Evolutionary conservation across 441 rosid species (phyloP).

Genomic region (Viola pubescens): DNA sequence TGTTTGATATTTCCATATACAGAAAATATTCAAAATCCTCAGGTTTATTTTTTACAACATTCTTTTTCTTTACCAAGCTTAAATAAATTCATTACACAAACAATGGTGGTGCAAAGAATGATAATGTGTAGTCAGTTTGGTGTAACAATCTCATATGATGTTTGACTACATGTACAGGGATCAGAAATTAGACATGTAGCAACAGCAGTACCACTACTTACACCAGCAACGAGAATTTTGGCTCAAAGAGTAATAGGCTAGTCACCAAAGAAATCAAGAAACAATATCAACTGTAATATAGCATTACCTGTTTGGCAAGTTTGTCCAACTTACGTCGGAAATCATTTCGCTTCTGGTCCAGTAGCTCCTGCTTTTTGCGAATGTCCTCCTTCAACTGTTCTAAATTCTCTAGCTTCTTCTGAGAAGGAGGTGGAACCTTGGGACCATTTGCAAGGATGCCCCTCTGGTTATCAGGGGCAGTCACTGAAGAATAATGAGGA

Average conservation of each 20-base stretch:
- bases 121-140: neutral
- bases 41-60: slow-evolving; percentile 3
- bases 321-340: slow-evolving; percentile 65
- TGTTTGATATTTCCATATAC: neutral
- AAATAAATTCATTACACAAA: neutral
- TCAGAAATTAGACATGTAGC: neutral
- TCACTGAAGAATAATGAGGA: slow-evolving; percentile 30
- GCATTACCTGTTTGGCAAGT: slow-evolving; percentile 68
- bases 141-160: neutral
- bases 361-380: slow-evolving; percentile 82
- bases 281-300: neutral
- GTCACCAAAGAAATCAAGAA: neutral
- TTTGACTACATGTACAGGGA: slow-evolving; percentile 1
- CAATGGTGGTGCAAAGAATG: too few relatives aligned
- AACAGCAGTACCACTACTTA: neutral
- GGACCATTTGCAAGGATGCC: slow-evolving; percentile 38
- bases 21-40: neutral
- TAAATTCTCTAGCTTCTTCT: slow-evolving; percentile 65
- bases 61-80: neutral
- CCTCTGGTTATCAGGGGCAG: slow-evolving; percentile 45
- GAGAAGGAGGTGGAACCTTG: slow-evolving; percentile 49
- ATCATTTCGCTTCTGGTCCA: slow-evolving; percentile 81
- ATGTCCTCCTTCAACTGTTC: slow-evolving; percentile 86
- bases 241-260: slow-evolving; percentile 9
- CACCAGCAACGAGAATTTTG: neutral